phyloP scores from a whole-genome alignment of 192 early-diverging fungal genomes.

The Podila minutissima region DNA sequence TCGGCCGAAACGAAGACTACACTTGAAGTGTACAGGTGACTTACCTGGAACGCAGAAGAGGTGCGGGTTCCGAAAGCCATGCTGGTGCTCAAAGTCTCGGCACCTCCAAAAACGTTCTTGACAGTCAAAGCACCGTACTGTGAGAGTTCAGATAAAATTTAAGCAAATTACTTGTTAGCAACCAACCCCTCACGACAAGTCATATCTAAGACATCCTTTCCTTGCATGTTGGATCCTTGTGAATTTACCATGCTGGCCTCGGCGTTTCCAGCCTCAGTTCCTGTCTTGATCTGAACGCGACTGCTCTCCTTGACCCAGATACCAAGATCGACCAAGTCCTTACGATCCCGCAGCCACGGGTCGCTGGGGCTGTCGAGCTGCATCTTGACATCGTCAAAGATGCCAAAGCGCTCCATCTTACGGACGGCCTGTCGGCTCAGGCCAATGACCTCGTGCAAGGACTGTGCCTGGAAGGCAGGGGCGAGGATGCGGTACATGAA shows the following conservation, averaged over 20 bases:
- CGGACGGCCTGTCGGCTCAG: constrained; percentile 62
- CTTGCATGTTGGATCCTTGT: background rate
- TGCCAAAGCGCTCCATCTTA: constrained; percentile 69
- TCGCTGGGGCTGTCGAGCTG: constrained; percentile 68
- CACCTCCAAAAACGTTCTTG: constrained; percentile 90
- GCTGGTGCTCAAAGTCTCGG: constrained; percentile 79
- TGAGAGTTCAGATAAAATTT: background rate
- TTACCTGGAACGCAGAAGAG: constrained; percentile 61
- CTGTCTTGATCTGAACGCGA: constrained; percentile 83
- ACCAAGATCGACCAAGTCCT: constrained; percentile 73
- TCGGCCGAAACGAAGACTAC: background rate
- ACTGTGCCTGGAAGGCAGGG: constrained; percentile 51
- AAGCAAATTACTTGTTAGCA: background rate
- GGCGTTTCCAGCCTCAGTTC: constrained; percentile 89
- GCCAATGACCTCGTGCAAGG: constrained; percentile 73
- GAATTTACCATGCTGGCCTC: constrained; percentile 83
- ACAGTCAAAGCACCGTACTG: constrained; percentile 69
- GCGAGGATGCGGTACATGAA: constrained; percentile 56
- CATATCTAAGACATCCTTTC: background rate
- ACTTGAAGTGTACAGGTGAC: background rate
- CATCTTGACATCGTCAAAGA: constrained; percentile 75
- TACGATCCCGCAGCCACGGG: constrained; percentile 47
- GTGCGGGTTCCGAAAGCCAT: constrained; percentile 83
- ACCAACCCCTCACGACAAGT: no score
- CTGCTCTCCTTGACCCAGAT: constrained; percentile 76